Percentiles rank a stretch among this genome's conserved stretches.
Evolutionary conservation across 2,329 filamentous ascomycete genomes (phyloP).

Genomic region (Amylocarpus encephaloides): DNA sequence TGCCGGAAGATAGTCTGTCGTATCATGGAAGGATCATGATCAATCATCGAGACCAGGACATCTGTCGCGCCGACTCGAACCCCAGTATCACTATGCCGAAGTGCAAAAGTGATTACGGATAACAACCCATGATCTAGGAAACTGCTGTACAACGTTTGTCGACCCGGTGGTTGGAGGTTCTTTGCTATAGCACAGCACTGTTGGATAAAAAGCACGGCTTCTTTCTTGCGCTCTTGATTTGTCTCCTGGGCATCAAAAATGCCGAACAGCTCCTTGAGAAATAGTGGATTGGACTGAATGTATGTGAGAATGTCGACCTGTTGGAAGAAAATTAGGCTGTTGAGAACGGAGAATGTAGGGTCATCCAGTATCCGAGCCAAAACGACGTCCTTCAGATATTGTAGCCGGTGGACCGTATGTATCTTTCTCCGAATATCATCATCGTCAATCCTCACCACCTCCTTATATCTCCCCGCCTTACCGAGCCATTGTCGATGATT

Average conservation of each 20-base stretch:
- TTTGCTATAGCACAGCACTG: constrained; percentile 94
- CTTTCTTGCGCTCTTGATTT: constrained; percentile 73
- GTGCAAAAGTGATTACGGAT: constrained; percentile 83
- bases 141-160: constrained; percentile 79
- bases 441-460: constrained; percentile 90
- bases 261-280: constrained; percentile 78
- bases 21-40: constrained; percentile 93
- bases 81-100: constrained; percentile 75
- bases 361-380: constrained; percentile 93
- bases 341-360: constrained; percentile 93
- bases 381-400: constrained; percentile 98
- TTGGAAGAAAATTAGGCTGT: constrained; percentile 97
- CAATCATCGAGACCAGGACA: constrained; percentile 86
- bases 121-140: constrained; percentile 85
- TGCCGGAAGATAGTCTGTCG: constrained; percentile 89
- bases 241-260: constrained; percentile 66
- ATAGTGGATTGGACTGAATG: constrained; percentile 72
- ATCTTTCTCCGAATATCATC: constrained; percentile 79
- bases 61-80: constrained; percentile 91
- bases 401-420: constrained; percentile 89
- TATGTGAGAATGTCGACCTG: constrained; percentile 97
- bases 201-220: constrained; percentile 93
- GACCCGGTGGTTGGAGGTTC: constrained; percentile 77
- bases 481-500: constrained; percentile 92
- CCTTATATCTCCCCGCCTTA: constrained; percentile 85